These are phyloP conservation scores for Alternaria gaisen DNA, from an alignment of 2,329 filamentous ascomycete species.

Conservation along the genomic window DNA sequence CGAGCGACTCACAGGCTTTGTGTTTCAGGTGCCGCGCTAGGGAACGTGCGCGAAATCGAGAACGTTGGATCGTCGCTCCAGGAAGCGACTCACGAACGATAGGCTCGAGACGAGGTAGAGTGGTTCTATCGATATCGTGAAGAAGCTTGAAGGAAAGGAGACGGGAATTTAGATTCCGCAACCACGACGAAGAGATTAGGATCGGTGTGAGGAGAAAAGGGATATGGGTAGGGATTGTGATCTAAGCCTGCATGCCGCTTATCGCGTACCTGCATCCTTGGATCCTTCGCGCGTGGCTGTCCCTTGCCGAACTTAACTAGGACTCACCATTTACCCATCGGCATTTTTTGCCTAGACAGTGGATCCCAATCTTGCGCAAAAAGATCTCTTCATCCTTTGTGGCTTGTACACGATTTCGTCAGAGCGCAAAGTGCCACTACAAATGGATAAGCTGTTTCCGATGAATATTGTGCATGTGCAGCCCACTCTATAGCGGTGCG, in stretches of 20 bases:
- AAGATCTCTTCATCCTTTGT: neutral
- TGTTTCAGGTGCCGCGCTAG: neutral
- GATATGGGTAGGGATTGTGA: neutral
- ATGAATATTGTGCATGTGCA: neutral
- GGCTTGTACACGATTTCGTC: neutral
- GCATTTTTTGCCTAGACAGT: neutral
- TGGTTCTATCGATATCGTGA: neutral
- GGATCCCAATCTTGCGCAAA: neutral
- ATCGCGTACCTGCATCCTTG: slow-evolving; percentile 6
- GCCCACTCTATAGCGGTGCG: neutral
- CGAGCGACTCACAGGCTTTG: neutral
- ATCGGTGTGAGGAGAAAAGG: neutral
- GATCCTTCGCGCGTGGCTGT: neutral
- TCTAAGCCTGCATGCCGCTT: slow-evolving; percentile 6
- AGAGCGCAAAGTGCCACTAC: neutral
- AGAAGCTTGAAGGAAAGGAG: neutral
- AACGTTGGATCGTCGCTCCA: neutral
- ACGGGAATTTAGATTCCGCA: neutral
- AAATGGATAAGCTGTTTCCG: neutral
- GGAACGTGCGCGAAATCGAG: slow-evolving; percentile 1
- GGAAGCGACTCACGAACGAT: neutral
- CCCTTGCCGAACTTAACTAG: neutral
- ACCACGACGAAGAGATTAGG: neutral
- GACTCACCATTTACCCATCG: neutral
- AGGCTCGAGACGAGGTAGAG: neutral